Evolutionary conservation across 768 basidiomycete genomes (phyloP), one percentile per base, ranked within the genome.

Genomic region (Serendipita sp.): DNA sequence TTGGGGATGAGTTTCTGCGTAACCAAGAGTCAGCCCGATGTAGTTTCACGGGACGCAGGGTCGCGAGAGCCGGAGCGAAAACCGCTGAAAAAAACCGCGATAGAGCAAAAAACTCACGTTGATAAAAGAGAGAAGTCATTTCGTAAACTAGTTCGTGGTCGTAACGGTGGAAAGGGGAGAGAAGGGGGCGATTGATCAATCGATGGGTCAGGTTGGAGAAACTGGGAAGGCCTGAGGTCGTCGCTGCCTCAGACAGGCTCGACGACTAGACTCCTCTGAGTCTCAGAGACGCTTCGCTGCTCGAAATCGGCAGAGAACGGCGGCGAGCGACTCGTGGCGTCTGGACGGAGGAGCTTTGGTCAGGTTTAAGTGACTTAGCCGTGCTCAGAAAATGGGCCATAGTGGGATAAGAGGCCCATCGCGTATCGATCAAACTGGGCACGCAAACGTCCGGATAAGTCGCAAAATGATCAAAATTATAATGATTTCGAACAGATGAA

Each of bases 121-220:
- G 2, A 91, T 76, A 15, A 90, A 82, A 2, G 86, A 85, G 52
- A 91, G 75, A 73, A 60, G 55, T n/a, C 55, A 60, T 60, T 60
- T 60, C 55, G 55, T 60, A 60, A 60, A 60, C 27, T 27, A n/a
- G 33, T n/a, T 60, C 55, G 55, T 60, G 36, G 36, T 60, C 55
- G 55, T 60, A 60, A 60, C 27, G 36, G 36, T 27, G 27, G 36
- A 36, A 29, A 60, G 4, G 16, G 55, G 33, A 3, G 4, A 23
- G 16, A 10, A n/a, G 27, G 55, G 55, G 55, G 16, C 11, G 55
- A 37, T 60, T 60, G 55, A 60, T 60, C 55, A 60, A 60, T 60
- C 55, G 55, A 60, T 60, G 18, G 29, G 55, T 60, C 55, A 60
- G 55, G 36, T 37, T 60, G 55, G 48, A 50, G 48, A 50, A 18